Base-by-base conservation (phyloP, 2,329 filamentous ascomycete species). In the Colletotrichum brevisporum region DNA sequence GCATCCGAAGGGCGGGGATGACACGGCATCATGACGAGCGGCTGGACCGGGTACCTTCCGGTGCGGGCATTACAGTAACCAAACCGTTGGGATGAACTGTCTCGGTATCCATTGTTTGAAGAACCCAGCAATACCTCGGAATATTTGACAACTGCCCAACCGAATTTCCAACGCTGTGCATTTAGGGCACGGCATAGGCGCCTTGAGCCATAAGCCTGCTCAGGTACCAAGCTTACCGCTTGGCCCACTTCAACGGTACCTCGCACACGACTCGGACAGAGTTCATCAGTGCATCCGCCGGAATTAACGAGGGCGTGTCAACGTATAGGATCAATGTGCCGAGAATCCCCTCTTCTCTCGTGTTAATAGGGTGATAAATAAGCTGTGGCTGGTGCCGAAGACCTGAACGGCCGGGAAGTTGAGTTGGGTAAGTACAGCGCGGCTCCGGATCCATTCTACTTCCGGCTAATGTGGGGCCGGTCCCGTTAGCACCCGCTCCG, bases 1-100 rank as follows among this genome's bases (percentile, higher is more conserved):
- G 52, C 54, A 66, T 24, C 62, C 51, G 66, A 60, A 51, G 50
- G 16, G 62, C 61, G 66, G 66, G 60, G 54, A 31, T 36, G 13
- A 16, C 18, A 69, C 66, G 54, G 61, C 61, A 54, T 8, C 39
- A 52, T 59, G 54, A 26, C 31, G 54, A 62, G 18, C 53, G 36
- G 59, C 45, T 63, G 45, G 21, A 12, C 47, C 21, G 53, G 21
- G 10, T 12, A 48, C 18, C 16, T 52, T 53, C 50, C 50, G 59
- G 9, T n/a, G 10, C 0, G 0, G 18, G 4, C 18, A 26, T 26
- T 8, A 10, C n/a, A 24, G 21, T 24, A 24, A 3, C 21, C 27
- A 31, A 31, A 31, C 6, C 8, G 6, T 8, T 31, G 5, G 9
- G 9, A 31, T 2, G 8, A 31, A 9, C 27, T 31, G 6, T 8